These are phyloP conservation scores for Xylaria cubensis DNA, from an alignment of 495 filamentous ascomycete species.

Conservation along the genomic window DNA sequence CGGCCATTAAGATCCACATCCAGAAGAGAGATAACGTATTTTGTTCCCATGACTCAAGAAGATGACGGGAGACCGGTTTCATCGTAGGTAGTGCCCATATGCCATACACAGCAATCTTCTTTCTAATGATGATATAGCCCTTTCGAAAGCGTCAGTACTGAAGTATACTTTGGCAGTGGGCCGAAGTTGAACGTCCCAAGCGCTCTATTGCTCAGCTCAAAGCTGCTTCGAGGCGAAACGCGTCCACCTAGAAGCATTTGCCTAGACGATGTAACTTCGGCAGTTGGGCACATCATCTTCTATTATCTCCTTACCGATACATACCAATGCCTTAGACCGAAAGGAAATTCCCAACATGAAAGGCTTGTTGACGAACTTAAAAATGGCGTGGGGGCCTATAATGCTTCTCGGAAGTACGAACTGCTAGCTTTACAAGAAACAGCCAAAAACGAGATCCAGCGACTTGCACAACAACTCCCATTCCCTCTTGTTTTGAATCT, in stretches of 20 bases:
- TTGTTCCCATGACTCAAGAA: conserved; percentile 14
- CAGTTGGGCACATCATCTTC: conserved; percentile 31
- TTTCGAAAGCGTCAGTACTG: conserved; percentile 8
- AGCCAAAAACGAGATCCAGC: conserved; percentile 28
- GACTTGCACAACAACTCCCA: conserved; percentile 22
- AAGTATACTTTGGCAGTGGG: conserved; percentile 15
- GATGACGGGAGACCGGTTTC: conserved; percentile 22
- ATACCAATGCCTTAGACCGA: conserved; percentile 30
- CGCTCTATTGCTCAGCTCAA: conserved; percentile 17
- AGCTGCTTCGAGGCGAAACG: not conserved
- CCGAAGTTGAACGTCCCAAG: conserved; percentile 13
- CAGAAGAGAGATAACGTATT: conserved; percentile 3
- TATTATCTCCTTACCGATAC: conserved; percentile 31
- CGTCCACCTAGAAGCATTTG: not conserved
- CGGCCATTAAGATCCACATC: not conserved
- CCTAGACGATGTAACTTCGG: conserved; percentile 8
- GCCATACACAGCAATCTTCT: not conserved
- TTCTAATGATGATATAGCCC: conserved; percentile 15
- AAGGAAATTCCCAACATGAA: conserved; percentile 21
- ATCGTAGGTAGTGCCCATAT: conserved; percentile 20
- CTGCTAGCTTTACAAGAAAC: conserved; percentile 30
- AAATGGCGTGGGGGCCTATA: conserved; percentile 27
- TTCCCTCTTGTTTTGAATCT: conserved; percentile 32
- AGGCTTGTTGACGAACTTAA: conserved; percentile 25
- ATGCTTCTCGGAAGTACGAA: conserved; percentile 26